These are phyloP conservation scores for Candida stauntonica DNA, from an alignment of 805 yeast genomes.

Conservation along the genomic window DNA sequence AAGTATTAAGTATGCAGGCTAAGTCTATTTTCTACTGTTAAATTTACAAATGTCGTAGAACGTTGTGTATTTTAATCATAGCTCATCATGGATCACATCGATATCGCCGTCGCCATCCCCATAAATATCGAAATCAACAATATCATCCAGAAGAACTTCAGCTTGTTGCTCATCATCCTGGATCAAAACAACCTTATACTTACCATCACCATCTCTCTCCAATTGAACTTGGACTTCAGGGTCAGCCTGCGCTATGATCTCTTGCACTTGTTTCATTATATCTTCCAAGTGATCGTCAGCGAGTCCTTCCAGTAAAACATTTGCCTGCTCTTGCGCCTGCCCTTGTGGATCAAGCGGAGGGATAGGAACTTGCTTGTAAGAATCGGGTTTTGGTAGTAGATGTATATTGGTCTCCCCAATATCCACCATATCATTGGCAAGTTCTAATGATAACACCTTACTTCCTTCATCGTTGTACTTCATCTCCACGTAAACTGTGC, in stretches of 20 bases:
- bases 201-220: too few species aligned
- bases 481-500: not conserved
- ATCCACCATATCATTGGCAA: not conserved
- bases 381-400: too few species aligned
- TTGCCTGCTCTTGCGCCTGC: not conserved
- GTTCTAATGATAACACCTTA: not conserved
- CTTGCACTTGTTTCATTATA: not conserved
- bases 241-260: not conserved
- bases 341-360: too few species aligned
- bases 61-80: not conserved
- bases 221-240: too few species aligned
- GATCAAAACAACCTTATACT: not conserved
- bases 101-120: not conserved
- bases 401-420: not conserved
- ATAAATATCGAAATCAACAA: too few species aligned
- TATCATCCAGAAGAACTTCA: too few species aligned
- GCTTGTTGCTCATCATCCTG: too few species aligned
- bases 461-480: not conserved
- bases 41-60: too few species aligned
- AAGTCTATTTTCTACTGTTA: not conserved
- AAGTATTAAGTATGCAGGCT: not conserved
- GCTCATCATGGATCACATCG: not conserved
- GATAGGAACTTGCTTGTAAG: too few species aligned
- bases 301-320: not conserved
- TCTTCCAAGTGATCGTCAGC: not conserved